Evolutionary conservation across 441 rosid genomes (phyloP).

Genomic region (Manihot esculenta): DNA sequence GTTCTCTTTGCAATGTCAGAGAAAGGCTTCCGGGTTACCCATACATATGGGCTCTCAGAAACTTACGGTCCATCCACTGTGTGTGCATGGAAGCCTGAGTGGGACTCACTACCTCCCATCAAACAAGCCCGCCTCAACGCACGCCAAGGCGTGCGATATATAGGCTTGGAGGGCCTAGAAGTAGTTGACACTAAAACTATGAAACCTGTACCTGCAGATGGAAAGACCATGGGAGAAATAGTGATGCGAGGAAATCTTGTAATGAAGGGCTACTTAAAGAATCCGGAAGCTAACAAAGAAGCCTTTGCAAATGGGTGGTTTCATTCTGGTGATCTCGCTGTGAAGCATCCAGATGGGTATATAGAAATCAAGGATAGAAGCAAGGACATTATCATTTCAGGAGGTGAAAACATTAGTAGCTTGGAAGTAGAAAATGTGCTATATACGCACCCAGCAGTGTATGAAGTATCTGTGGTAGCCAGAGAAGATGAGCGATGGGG

Average conservation of each 20-base stretch:
- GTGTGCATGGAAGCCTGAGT: slow-evolving; percentile 90
- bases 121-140: slow-evolving; percentile 79
- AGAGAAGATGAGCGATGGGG: slow-evolving; percentile 86
- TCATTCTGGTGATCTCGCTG: slow-evolving; percentile 84
- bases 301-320: slow-evolving; percentile 82
- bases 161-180: slow-evolving; percentile 67
- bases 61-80: slow-evolving; percentile 83
- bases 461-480: slow-evolving; percentile 86
- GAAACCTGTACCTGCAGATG: slow-evolving; percentile 72
- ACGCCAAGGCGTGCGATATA: slow-evolving; percentile 79
- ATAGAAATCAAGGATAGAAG: slow-evolving; percentile 86
- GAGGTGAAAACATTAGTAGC: slow-evolving; percentile 92
- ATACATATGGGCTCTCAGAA: slow-evolving; percentile 91
- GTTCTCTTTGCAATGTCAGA: slow-evolving; percentile 64
- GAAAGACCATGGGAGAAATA: slow-evolving; percentile 74
- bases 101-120: slow-evolving; percentile 75
- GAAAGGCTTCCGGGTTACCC: slow-evolving; percentile 73
- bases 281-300: slow-evolving; percentile 75
- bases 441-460: slow-evolving; percentile 66
- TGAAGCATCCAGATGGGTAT: slow-evolving; percentile 83
- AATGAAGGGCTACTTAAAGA: slow-evolving; percentile 89
- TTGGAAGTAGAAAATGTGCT: slow-evolving; percentile 71
- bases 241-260: slow-evolving; percentile 72
- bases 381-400: slow-evolving; percentile 85
- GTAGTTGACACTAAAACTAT: slow-evolving; percentile 58